Evolutionary conservation across 1,139 yeast species (phyloP).

Genomic region (Lodderomyces metapsilosis): DNA sequence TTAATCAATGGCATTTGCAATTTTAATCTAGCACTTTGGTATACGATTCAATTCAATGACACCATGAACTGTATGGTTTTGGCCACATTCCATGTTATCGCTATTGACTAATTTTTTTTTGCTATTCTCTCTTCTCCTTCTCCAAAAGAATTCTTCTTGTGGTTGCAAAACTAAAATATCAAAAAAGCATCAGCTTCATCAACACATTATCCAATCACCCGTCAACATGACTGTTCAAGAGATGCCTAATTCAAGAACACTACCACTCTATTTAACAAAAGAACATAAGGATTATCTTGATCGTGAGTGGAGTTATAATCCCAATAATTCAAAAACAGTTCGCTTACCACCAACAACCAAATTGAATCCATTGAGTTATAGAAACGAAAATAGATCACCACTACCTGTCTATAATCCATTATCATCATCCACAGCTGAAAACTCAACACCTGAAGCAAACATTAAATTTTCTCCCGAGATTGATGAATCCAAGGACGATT

Average conservation of each 20-base stretch:
- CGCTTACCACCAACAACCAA: neutral
- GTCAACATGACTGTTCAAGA: neutral
- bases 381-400: neutral
- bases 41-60: no score
- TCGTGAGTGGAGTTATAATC: neutral
- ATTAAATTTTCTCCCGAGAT: neutral
- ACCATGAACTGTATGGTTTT: no score
- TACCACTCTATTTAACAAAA: neutral
- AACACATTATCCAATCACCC: no score
- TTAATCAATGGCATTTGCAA: no score
- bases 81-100: no score
- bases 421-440: neutral
- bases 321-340: neutral
- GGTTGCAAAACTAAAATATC: conserved; percentile 5
- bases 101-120: conserved; percentile 1
- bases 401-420: neutral
- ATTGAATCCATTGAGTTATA: neutral
- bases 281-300: neutral
- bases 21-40: no score
- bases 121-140: neutral
- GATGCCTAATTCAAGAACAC: neutral
- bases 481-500: neutral
- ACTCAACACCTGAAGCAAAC: neutral
- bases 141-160: conserved; percentile 2
- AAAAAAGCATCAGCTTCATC: neutral